Evolutionary conservation across 371 early-diverging fungal genomes (phyloP), one percentile per base, ranked within the genome.

Genomic region (Haplosporangium sp.): DNA sequence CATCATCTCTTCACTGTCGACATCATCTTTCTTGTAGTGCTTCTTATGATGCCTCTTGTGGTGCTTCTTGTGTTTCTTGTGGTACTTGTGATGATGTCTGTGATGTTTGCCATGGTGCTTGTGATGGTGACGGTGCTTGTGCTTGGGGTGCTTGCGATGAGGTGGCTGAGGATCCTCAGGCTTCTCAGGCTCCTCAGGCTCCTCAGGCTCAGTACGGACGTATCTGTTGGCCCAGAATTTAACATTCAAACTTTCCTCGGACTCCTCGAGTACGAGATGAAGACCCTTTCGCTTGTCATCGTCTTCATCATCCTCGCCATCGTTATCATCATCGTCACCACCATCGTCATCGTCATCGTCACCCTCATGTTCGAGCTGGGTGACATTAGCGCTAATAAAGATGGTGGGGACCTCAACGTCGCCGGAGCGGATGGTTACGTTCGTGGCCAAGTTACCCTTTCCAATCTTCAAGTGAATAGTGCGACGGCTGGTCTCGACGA

Each of bases 171-270:
- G 74, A 19, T 40, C 59, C 15, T 55, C 55, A 34, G 27, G 27
- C 27, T 27, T 1, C 27, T 27, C 27, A 27, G 27, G 27, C 27
- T 27, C 27, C 27, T 27, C 27, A 27, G 27, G 27, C 27, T 27
- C 27, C 27, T 27, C 27, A 27, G 27, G 27, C 27, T 27, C 27
- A 1, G 55, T 35, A 35, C 17, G 60, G 37, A 69, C 65, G 40
- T 72, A 40, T 0, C 13, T 3, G 44, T 77, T 70, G 38, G 77
- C 77, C 77, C 77, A 77, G 67, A 77, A 64, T 44, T 45, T 13
- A 15, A 77, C 10, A 3, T 77, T 40, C 10, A 72, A 20, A 11
- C 27, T 66, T 2, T 77, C 69, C 5, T 72, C 66, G 19, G 38
- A 10, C 4, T 77, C 70, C 6, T 35, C 42, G 47, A 67, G 1